These are phyloP conservation scores for Mycosphaerella sp. DNA, from an alignment of 2,329 filamentous ascomycete genomes.

Conservation along the genomic window DNA sequence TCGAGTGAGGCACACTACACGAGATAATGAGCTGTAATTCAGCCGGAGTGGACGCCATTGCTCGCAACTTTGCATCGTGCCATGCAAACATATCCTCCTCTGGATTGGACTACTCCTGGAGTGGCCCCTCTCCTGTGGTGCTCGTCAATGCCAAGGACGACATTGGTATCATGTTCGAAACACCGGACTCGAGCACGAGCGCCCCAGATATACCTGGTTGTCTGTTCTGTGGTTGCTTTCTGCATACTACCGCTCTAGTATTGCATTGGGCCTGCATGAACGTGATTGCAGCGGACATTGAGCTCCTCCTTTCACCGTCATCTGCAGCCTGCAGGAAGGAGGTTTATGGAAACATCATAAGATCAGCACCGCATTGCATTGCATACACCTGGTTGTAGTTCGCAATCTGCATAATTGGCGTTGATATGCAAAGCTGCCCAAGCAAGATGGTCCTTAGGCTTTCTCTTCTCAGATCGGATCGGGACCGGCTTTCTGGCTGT, in stretches of 20 bases:
- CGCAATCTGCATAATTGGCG: conserved; percentile 8
- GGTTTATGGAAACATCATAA: background rate
- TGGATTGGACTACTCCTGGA: too few relatives aligned
- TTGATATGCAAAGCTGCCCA: conserved; percentile 8
- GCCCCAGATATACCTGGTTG: background rate
- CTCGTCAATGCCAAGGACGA: too few relatives aligned
- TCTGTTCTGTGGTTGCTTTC: background rate
- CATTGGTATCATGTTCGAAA: background rate
- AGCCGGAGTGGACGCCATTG: too few relatives aligned
- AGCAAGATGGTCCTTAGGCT: background rate
- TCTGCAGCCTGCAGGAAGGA: background rate
- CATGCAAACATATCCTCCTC: too few relatives aligned
- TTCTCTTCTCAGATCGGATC: background rate
- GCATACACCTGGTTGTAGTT: conserved; percentile 6
- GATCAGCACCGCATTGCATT: conserved; percentile 5
- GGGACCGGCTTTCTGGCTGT: background rate
- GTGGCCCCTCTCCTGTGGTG: too few relatives aligned
- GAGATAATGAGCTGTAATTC: too few relatives aligned
- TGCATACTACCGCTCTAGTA: background rate
- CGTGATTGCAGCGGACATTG: background rate
- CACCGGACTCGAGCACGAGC: background rate
- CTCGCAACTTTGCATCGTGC: too few relatives aligned
- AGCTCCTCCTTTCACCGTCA: background rate
- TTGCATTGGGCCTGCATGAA: background rate
- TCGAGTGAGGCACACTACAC: conserved; percentile 38